Base-by-base conservation (phyloP, 1,284 basidiomycete species). In the Porodaedalea pini region DNA sequence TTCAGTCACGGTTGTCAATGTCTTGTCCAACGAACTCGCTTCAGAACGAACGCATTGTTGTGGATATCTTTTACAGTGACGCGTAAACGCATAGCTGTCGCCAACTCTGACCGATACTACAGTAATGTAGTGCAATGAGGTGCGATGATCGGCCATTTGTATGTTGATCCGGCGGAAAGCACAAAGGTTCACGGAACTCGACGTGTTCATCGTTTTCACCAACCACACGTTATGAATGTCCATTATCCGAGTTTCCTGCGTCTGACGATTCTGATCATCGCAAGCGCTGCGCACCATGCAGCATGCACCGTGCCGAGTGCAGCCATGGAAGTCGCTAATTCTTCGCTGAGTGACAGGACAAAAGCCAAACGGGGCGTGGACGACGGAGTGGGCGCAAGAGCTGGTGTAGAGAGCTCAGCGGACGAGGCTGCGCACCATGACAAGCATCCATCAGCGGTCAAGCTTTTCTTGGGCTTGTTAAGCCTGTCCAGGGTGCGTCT, bases 221-320 rank as follows among this genome's bases (percentile, higher is more conserved):
- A n/a, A n/a, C n/a, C n/a, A n/a, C n/a, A n/a, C n/a, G n/a, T n/a
- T n/a, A n/a, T n/a, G n/a, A n/a, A n/a, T n/a, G n/a, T n/a, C n/a
- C 1, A 17, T 2, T 3, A 23, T 2, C 41, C 29, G 25, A 57
- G 32, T 21, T 29, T 47, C 10, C 19, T 57, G 25, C 56, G 56
- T 23, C 29, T 57, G 8, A 21, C 43, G 6, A 34, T 57, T 44
- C 32, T 52, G 13, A 34, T 44, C 7, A 15, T 39, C 21, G 34
- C 43, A 17, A 36, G 50, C 8, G 43, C 34, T 37, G 50, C 43
- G 21, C 56, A 57, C 41, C 40, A 53, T 29, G 29, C 23, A 6
- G 56, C 56, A 11, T 39, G 40, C 21, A 52, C 56, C 17, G 31
- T 43, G 25, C 50, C 56, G 3, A 21, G 17, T 7, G 34, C 15